Percentiles rank a stretch among this genome's conserved stretches.
Conservation (phyloP, 2,329 filamentous ascomycete genomes). For the Penicillium sp. region DNA sequence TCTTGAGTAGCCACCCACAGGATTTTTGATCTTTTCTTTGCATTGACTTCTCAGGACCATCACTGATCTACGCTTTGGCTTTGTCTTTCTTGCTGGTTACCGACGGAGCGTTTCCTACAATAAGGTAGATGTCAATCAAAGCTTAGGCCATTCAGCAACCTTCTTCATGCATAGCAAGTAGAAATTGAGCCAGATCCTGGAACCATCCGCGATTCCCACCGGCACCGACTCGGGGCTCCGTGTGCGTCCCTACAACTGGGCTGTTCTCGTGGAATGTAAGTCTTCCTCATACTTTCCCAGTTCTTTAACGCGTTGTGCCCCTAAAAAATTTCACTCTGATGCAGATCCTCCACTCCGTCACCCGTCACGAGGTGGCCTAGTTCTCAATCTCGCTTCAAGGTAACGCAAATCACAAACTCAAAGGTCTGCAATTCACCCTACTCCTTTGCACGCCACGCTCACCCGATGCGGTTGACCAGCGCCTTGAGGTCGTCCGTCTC, state of each 20-base stretch:
- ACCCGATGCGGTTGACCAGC: slow-evolving; percentile 10
- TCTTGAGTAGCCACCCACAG: not conserved
- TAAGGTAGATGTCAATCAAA: too few species aligned
- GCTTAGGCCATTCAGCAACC: too few species aligned
- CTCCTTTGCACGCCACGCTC: slow-evolving; percentile 15
- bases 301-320: not conserved
- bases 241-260: slow-evolving; percentile 27
- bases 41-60: not conserved
- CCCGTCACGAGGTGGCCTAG: slow-evolving; percentile 52
- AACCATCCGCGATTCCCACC: not conserved
- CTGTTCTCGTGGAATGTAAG: slow-evolving; percentile 44
- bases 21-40: not conserved
- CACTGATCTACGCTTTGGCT: too few species aligned
- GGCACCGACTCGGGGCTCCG: not conserved
- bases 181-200: not conserved
- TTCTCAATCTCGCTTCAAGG: slow-evolving; percentile 27
- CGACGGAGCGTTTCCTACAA: too few species aligned
- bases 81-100: too few species aligned
- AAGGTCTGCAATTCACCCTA: slow-evolving; percentile 2
- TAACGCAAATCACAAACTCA: slow-evolving; percentile 15
- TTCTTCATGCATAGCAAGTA: too few species aligned
- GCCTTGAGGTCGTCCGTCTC: slow-evolving; percentile 9
- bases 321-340: not conserved
- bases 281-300: slow-evolving; percentile 3
- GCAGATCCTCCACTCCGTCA: slow-evolving; percentile 53